These are phyloP conservation scores for Penicillium atrosanguineum DNA, from an alignment of 495 filamentous ascomycete species.

Conservation along the genomic window DNA sequence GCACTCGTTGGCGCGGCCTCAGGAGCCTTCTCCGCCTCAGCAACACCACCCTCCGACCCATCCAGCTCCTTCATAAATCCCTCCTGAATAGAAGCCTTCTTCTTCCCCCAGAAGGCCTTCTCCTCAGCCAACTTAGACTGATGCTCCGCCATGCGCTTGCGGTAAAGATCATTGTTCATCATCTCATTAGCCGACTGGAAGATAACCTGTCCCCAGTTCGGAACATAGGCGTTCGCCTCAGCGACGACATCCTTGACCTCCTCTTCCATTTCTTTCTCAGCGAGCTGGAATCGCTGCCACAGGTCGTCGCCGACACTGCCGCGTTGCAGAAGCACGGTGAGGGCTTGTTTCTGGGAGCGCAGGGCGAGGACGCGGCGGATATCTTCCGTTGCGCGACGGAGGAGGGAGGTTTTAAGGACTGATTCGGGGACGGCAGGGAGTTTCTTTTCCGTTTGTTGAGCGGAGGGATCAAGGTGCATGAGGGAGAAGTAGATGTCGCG, in stretches of 20 bases:
- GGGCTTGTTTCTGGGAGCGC: constrained; percentile 77
- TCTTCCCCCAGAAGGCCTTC: constrained; percentile 87
- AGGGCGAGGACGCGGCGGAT: constrained; percentile 86
- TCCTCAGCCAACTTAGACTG: constrained; percentile 67
- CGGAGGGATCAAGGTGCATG: constrained; percentile 72
- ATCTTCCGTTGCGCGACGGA: constrained; percentile 86
- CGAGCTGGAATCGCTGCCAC: constrained; percentile 85
- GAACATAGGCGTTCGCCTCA: constrained; percentile 87
- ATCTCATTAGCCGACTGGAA: constrained; percentile 94
- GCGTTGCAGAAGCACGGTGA: constrained; percentile 76
- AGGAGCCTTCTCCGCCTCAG: constrained; percentile 26
- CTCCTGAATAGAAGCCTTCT: constrained; percentile 67
- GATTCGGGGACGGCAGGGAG: constrained; percentile 74
- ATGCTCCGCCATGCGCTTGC: constrained; percentile 60
- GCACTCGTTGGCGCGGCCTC: constrained; percentile 21
- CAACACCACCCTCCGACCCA: constrained; percentile 28
- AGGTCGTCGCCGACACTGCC: constrained; percentile 95
- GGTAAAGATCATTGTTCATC: constrained; percentile 62
- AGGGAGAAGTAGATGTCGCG: constrained; percentile 93
- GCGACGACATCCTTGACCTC: constrained; percentile 90
- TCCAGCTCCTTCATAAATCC: constrained; percentile 86
- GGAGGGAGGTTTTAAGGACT: constrained; percentile 82
- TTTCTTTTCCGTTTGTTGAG: constrained; percentile 61
- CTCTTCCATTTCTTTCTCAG: constrained; percentile 97
- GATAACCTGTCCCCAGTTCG: constrained; percentile 88